Conservation (phyloP, 352 stramenopile genomes). For the Hyaloperonospora brassicae region DNA sequence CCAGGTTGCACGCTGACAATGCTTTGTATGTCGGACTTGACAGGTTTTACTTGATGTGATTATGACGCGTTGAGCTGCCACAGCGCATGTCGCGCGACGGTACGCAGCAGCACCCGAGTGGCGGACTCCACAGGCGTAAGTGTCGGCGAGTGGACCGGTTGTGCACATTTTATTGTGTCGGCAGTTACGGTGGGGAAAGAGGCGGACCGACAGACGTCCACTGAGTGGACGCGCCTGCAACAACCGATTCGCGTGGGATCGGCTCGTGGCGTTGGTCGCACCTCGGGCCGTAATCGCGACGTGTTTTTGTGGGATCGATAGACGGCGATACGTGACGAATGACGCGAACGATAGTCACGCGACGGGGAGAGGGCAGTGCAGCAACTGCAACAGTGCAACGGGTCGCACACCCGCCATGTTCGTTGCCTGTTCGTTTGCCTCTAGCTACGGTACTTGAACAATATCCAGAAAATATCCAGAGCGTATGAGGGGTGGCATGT, state of each 20-base stretch:
- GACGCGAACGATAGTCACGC: not conserved
- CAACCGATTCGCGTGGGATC: conserved; percentile 1
- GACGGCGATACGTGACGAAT: not conserved
- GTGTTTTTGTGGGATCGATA: too few species aligned
- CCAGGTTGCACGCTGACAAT: too few species aligned
- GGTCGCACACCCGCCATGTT: too few species aligned
- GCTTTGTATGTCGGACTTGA: too few species aligned
- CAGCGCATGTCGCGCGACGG: conserved; percentile 16
- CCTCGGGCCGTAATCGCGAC: too few species aligned
- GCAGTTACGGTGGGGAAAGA: conserved; percentile 1
- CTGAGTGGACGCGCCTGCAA: conserved; percentile 12
- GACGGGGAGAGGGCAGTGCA: not conserved
- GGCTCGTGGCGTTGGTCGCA: too few species aligned
- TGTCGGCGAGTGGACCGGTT: conserved; percentile 3
- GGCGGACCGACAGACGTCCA: conserved; percentile 6
- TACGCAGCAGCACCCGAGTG: conserved; percentile 25
- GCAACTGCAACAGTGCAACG: too few species aligned
- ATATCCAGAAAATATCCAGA: too few species aligned
- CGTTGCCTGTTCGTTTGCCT: too few species aligned
- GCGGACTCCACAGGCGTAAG: conserved; percentile 5
- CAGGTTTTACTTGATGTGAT: too few species aligned
- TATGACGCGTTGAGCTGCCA: conserved; percentile 5
- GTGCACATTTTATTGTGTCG: conserved; percentile 8
- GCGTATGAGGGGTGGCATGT: too few species aligned
- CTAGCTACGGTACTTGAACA: too few species aligned